A percentile compares a stretch with the other conserved stretches of the same genome.
phyloP scores from a whole-genome alignment of 106 monocot species.

The Phalaenopsis aphrodite region DNA sequence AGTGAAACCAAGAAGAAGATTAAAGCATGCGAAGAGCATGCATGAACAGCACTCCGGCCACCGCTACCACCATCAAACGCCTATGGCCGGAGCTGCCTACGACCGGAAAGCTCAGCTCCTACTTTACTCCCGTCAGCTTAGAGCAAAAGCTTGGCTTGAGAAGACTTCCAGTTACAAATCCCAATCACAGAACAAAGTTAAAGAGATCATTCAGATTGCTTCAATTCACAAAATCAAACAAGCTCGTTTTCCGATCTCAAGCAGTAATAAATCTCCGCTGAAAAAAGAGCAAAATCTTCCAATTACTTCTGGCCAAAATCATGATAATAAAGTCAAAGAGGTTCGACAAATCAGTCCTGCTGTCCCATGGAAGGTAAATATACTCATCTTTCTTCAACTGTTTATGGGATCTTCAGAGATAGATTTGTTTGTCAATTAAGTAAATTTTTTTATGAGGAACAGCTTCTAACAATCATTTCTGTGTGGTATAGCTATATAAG shows the following conservation, averaged over 20 bases:
- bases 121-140: neutral
- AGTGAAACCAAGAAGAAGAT: neutral
- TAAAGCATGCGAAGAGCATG: neutral
- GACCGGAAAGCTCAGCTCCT: conserved; percentile 10
- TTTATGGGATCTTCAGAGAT: too few species aligned
- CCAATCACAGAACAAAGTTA: neutral
- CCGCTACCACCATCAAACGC: neutral
- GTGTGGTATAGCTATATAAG: too few species aligned
- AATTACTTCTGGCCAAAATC: neutral
- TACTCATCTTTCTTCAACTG: neutral
- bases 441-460: too few species aligned
- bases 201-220: neutral
- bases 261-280: too few species aligned
- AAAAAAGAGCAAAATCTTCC: neutral
- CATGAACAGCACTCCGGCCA: too few species aligned
- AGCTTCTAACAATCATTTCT: too few species aligned
- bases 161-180: neutral
- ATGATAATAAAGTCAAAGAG: neutral
- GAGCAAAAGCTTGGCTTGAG: neutral
- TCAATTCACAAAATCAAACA: neutral
- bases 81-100: neutral
- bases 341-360: neutral
- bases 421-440: too few species aligned
- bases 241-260: too few species aligned
- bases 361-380: neutral